A percentile compares a stretch with the other conserved stretches of the same genome.
Evolutionary conservation across 768 basidiomycete genomes (phyloP).

Genomic region (Termitomyces sp.): DNA sequence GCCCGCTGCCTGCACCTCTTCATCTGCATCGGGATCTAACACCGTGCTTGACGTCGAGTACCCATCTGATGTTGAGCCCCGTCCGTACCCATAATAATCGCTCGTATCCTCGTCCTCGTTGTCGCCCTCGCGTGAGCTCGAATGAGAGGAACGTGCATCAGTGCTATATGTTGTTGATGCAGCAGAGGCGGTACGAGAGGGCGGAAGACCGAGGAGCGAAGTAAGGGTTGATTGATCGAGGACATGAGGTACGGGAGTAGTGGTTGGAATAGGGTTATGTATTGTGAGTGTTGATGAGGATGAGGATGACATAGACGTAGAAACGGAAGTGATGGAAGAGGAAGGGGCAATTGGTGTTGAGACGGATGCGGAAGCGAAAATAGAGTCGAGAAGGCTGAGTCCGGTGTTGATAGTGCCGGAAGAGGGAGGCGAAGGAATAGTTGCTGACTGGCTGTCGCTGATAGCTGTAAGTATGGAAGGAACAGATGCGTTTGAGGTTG

Average conservation of each 20-base stretch:
- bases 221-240: conserved; percentile 69
- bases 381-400: conserved; percentile 54
- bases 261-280: conserved; percentile 52
- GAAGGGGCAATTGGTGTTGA: neutral
- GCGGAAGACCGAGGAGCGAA: conserved; percentile 52
- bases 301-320: conserved; percentile 13
- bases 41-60: conserved; percentile 38
- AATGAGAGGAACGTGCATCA: conserved; percentile 28
- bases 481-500: conserved; percentile 14
- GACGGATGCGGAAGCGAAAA: conserved; percentile 63
- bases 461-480: conserved; percentile 40
- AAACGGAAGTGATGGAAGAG: conserved; percentile 8
- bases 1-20: conserved; percentile 22
- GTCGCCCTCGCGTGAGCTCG: conserved; percentile 51
- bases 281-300: conserved; percentile 22
- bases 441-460: conserved; percentile 10
- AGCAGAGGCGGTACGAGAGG: conserved; percentile 34
- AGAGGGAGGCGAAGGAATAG: conserved; percentile 13
- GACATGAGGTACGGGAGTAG: conserved; percentile 52
- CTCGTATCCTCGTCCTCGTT: conserved; percentile 40
- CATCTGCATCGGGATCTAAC: conserved; percentile 28
- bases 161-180: conserved; percentile 27
- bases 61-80: conserved; percentile 27
- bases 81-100: conserved; percentile 18
- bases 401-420: conserved; percentile 35